phyloP scores from a whole-genome alignment of 208 protist genomes.

The Borovskyia barvae region DNA sequence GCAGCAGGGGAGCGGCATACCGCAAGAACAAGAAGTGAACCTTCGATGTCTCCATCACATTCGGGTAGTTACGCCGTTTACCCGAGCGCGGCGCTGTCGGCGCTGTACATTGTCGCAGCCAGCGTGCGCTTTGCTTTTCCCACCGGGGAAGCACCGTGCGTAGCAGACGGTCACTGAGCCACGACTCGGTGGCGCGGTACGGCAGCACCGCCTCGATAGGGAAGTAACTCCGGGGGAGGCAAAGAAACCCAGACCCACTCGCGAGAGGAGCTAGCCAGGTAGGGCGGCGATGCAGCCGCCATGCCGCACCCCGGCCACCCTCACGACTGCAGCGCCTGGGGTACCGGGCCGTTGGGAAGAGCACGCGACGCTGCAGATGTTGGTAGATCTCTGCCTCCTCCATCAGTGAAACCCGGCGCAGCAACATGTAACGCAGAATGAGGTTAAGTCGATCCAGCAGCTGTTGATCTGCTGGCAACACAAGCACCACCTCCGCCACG shows the following conservation, averaged over 20 bases:
- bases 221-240: constrained; percentile 70
- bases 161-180: constrained; percentile 35
- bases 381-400: constrained; percentile 33
- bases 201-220: constrained; percentile 57
- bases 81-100: background rate
- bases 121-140: constrained; percentile 1
- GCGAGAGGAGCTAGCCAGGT: constrained; percentile 32
- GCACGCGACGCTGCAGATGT: background rate
- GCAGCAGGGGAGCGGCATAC: constrained; percentile 14
- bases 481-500: constrained; percentile 20
- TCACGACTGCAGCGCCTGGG: background rate
- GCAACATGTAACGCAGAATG: constrained; percentile 37
- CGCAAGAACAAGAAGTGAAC: constrained; percentile 32
- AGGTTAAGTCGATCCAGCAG: constrained; percentile 27
- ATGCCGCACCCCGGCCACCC: constrained; percentile 12
- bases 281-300: constrained; percentile 33
- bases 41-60: background rate
- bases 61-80: background rate
- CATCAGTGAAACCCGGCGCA: constrained; percentile 41
- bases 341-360: constrained; percentile 18
- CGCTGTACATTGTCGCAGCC: background rate
- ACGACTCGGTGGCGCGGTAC: constrained; percentile 37
- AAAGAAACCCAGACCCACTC: constrained; percentile 17
- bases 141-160: constrained; percentile 8
- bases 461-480: constrained; percentile 15